phyloP scores from a whole-genome alignment of 208 protist species.

The Acanthamoeba triangularis region DNA sequence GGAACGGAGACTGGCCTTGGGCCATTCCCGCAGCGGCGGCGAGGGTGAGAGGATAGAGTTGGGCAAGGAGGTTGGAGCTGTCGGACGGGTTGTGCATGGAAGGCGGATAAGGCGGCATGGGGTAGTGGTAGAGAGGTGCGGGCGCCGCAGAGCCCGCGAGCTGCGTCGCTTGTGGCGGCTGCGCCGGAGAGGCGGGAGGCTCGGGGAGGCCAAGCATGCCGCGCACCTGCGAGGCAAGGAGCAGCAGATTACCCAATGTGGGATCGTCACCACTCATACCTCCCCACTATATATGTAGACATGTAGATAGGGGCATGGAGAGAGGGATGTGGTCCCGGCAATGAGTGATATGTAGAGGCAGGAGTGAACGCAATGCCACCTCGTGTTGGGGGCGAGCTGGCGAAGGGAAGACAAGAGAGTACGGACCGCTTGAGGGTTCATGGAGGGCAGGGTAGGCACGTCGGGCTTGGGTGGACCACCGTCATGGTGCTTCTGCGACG shows the following conservation, averaged over 20 bases:
- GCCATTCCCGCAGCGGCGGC: not conserved
- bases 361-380: not conserved
- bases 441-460: not conserved
- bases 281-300: not conserved
- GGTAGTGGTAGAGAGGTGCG: not conserved
- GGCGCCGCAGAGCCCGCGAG: not conserved
- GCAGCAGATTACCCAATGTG: constrained; percentile 27
- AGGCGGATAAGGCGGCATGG: not conserved
- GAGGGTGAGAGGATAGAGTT: not conserved
- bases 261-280: not conserved
- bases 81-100: not conserved
- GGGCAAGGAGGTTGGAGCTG: not conserved
- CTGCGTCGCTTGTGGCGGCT: not conserved
- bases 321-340: not conserved
- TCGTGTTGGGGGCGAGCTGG: not conserved
- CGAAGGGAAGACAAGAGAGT: not conserved
- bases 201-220: not conserved
- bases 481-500: not conserved
- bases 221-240: constrained; percentile 29
- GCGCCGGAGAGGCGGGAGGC: not conserved
- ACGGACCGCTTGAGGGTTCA: constrained; percentile 15
- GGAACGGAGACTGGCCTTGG: not conserved
- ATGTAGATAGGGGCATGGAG: not conserved
- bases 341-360: not conserved
- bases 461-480: not conserved